Evolutionary conservation across 2,329 filamentous ascomycete species (phyloP).

Genomic region (Dactylellina leptospora): DNA sequence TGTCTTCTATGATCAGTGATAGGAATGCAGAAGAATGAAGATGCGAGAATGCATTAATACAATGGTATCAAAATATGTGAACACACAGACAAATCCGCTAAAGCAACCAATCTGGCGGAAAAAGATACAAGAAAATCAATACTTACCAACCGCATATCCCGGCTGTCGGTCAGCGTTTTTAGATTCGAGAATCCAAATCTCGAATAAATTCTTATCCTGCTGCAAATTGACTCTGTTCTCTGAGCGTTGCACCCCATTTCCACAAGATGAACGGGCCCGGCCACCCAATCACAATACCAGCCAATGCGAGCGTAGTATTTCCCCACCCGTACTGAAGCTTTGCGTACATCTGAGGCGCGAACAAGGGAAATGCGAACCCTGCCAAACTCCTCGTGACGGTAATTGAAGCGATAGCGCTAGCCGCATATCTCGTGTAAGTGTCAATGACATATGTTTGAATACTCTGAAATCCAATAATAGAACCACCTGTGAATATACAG

Average conservation of each 20-base stretch:
- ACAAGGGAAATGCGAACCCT: conserved; percentile 70
- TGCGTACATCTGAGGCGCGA: conserved; percentile 65
- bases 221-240: conserved; percentile 47
- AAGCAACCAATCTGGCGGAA: neutral
- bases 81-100: neutral
- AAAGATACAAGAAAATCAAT: neutral
- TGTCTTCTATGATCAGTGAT: too few species aligned
- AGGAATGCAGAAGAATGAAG: too few species aligned
- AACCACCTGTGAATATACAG: conserved; percentile 66
- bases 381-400: conserved; percentile 67
- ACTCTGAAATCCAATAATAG: conserved; percentile 68
- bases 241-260: conserved; percentile 45
- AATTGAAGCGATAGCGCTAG: conserved; percentile 66
- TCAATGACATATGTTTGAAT: conserved; percentile 72
- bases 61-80: conserved; percentile 8
- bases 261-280: conserved; percentile 47
- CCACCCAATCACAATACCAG: conserved; percentile 58
- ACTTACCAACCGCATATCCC: neutral
- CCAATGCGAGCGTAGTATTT: conserved; percentile 64
- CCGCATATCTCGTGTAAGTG: conserved; percentile 64
- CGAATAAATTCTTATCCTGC: too few species aligned
- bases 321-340: conserved; percentile 66
- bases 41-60: neutral
- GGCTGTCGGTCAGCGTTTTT: too few species aligned
- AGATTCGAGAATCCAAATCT: too few species aligned